Base-by-base conservation (phyloP, 129 eudicot genomes). In the Chrysanthemum seticuspe region DNA sequence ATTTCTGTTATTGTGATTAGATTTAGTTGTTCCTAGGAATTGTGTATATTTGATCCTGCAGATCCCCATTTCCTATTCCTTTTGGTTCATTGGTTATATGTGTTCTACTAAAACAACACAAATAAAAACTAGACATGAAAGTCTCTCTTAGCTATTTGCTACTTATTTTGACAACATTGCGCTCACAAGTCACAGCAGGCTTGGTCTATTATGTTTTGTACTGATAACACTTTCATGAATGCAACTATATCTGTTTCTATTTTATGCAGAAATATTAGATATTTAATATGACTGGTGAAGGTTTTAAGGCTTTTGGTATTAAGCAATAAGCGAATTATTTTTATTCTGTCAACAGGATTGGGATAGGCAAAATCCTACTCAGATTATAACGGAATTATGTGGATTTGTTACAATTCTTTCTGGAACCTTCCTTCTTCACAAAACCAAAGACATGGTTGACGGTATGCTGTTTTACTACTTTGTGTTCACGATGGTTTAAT, bases 341-440 rank as follows among this genome's bases (percentile, higher is more conserved):
- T 59, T 27, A 49, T 27, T 49, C 44, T 68, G 67, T 77, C 70
- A 77, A 45, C 89, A 92, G 98, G 98, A 92, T 68, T 89, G 98
- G 98, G 96, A 92, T 70, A 77, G 98, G 78, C 98, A 92, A 59
- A 85, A 86, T 76, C 92, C 90, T 65, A 80, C 96, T 4, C 96
- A 92, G 77, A 89, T 92, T 81, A 92, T 92, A 16, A 92, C 98
- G 6, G 96, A 92, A 84, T 81, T 92, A 80, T 92, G 98, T 74
- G 98, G 98, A 21, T 92, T 92, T 82, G 96, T 92, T 63, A 92
- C 98, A n/a, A 92, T 92, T 74, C 96, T 92, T 40, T 89, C 98
- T 11, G 98, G 98, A 74, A 92, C 98, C 15, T 92, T 92, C 80
- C 93, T 92, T 71, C 98, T 92, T 69, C 98, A 92, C 90, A 92